Conservation (phyloP, 768 basidiomycete species). For the Mycena pura region DNA sequence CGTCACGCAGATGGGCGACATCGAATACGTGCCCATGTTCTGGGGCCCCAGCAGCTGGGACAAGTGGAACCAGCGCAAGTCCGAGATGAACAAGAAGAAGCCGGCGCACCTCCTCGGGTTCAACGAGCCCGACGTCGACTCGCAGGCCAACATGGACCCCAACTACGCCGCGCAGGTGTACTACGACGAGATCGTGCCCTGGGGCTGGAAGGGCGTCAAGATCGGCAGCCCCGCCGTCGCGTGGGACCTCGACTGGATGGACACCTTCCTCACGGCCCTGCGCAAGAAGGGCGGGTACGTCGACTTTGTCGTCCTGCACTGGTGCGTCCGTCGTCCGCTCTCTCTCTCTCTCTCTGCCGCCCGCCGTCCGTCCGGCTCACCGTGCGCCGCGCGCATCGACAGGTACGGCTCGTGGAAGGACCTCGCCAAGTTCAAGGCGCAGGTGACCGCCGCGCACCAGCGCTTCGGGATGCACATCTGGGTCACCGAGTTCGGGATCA, state of each 20-base stretch:
- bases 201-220: conserved; percentile 10
- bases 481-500: conserved; percentile 23
- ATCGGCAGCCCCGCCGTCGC: conserved; percentile 23
- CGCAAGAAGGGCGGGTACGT: conserved; percentile 17
- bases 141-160: conserved; percentile 21
- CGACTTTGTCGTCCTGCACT: conserved; percentile 15
- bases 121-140: conserved; percentile 21
- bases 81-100: conserved; percentile 6
- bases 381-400: neutral
- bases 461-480: conserved; percentile 9
- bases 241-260: conserved; percentile 25
- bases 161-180: conserved; percentile 10
- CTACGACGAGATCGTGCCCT: conserved; percentile 23
- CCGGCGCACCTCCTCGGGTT: conserved; percentile 15
- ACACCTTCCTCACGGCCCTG: conserved; percentile 11
- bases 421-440: conserved; percentile 9
- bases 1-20: conserved; percentile 16
- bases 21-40: conserved; percentile 21
- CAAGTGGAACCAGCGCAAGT: conserved; percentile 5
- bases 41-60: conserved; percentile 20
- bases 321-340: no score
- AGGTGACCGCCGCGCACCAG: conserved; percentile 2
- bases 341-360: neutral
- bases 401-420: conserved; percentile 26
- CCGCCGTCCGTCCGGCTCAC: neutral